A percentile compares a stretch with the other conserved stretches of the same genome.
Conservation (phyloP, 2,329 filamentous ascomycete species). For the Cladosporium cucumerinum region DNA sequence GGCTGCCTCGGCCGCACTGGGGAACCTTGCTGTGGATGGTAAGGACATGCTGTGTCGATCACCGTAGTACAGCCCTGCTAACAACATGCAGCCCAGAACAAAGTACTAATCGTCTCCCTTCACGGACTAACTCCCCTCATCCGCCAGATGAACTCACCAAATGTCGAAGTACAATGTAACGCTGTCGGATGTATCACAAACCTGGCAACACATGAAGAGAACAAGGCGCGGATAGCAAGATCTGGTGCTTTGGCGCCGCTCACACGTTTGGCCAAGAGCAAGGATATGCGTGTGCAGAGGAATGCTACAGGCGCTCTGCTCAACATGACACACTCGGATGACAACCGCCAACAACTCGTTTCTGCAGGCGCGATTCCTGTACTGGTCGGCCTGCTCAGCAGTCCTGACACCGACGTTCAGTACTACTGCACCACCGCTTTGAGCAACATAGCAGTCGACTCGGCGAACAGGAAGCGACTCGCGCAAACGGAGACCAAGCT, state of each 20-base stretch:
- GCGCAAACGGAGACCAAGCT: conserved; percentile 87
- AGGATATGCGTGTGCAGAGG: conserved; percentile 96
- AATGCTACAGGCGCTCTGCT: conserved; percentile 94
- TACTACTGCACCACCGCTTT: conserved; percentile 99
- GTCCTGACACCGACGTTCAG: conserved; percentile 92
- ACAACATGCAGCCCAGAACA: conserved; percentile 80
- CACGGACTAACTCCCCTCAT: conserved; percentile 89
- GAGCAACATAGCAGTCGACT: conserved; percentile 96
- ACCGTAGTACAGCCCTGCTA: conserved; percentile 35
- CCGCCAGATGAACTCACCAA: conserved; percentile 95
- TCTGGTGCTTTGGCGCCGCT: conserved; percentile 89
- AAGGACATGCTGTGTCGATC: conserved; percentile 43
- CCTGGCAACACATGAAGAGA: conserved; percentile 95
- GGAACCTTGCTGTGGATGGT: conserved; percentile 97
- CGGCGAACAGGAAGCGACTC: conserved; percentile 83
- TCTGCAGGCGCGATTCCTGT: conserved; percentile 98
- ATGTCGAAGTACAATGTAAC: conserved; percentile 98
- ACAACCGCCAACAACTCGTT: conserved; percentile 95
- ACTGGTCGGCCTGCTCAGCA: conserved; percentile 89
- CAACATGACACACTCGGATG: conserved; percentile 99
- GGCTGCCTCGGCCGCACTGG: conserved; percentile 90
- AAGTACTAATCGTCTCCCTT: conserved; percentile 90
- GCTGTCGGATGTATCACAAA: conserved; percentile 99
- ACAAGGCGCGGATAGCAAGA: conserved; percentile 96
- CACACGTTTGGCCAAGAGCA: conserved; percentile 89